Evolutionary conservation across 345 rosid species (phyloP).

Genomic region (Arabidopsis suecica): DNA sequence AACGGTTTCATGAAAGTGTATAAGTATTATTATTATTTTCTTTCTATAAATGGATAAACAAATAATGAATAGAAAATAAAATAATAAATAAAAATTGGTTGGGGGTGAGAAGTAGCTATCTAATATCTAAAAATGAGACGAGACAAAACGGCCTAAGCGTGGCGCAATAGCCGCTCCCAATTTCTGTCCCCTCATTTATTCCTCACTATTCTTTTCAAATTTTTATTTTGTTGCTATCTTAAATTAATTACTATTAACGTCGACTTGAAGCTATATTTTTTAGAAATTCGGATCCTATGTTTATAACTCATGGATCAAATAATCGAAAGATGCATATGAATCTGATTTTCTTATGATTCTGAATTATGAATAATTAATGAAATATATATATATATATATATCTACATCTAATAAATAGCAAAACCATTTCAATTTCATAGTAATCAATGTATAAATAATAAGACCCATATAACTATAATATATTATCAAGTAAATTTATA

Average conservation of each 20-base stretch:
- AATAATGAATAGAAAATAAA: conserved; percentile 11
- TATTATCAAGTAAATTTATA: too few species aligned
- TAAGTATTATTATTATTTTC: too few species aligned
- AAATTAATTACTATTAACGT: conserved; percentile 4
- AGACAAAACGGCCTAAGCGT: conserved; percentile 58
- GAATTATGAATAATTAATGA: too few species aligned
- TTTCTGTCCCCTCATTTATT: conserved; percentile 60
- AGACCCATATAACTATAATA: too few species aligned
- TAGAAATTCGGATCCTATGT: conserved; percentile 10
- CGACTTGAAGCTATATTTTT: not conserved
- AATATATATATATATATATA: too few species aligned
- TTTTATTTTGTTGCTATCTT: conserved; percentile 1
- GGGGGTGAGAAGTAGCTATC: conserved; percentile 43
- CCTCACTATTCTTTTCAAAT: not conserved
- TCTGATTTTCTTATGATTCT: not conserved
- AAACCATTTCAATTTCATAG: too few species aligned
- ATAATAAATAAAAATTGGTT: not conserved
- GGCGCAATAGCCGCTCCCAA: conserved; percentile 53
- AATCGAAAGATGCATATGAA: not conserved
- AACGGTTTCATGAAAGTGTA: not conserved
- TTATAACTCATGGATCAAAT: not conserved
- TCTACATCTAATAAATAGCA: too few species aligned
- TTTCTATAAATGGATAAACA: conserved; percentile 12
- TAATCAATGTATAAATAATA: too few species aligned
- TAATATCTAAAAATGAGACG: conserved; percentile 46